Evolutionary conservation across 345 rosid species (phyloP), one percentile per base, ranked within the genome.

Genomic region (Excoecaria cochinchinensis): DNA sequence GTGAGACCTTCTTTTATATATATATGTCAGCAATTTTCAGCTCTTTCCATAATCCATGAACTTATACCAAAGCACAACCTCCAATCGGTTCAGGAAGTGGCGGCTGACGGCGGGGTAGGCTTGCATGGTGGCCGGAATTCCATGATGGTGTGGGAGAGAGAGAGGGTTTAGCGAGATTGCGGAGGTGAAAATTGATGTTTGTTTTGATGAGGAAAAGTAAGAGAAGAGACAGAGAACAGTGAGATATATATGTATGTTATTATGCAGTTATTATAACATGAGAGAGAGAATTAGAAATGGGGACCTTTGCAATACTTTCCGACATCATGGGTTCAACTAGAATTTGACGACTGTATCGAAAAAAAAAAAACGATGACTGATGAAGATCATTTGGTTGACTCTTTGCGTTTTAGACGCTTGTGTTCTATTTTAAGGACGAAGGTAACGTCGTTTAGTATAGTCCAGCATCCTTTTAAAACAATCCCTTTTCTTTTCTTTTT

Each of bases 161-260:
- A 36, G 59, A 36, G 48, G 47, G 4, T 62, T 59, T 72, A 44
- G 75, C 25, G 42, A 66, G 52, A 72, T 22, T 56, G 19, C 40
- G 31, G 3, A 56, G 31, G 19, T 58, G 75, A 59, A 31, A 58
- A 40, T 46, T 16, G 56, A 58, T 22, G 53, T 72, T 71, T 38
- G 60, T 17, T 14, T 51, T 50, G 12, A n/a, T 16, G 16, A 39
- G 17, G 38, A 14, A 36, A 9, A 14, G 58, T 19, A 4, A 1
- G 2, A 3, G 51, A 63, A 16, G 40, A 12, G 22, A n/a, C 7
- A 64, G 39, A 52, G 14, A 39, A 51, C 38, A 70, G 60, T 53
- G 63, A 42, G 22, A 39, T 21, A 70, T 57, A 52, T 70, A 42
- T 39, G 4, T n/a, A 4, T 2, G 50, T 19, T 8, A 16, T 40